Conservation (phyloP, 768 basidiomycete genomes). For the Wakefieldia striispora region DNA sequence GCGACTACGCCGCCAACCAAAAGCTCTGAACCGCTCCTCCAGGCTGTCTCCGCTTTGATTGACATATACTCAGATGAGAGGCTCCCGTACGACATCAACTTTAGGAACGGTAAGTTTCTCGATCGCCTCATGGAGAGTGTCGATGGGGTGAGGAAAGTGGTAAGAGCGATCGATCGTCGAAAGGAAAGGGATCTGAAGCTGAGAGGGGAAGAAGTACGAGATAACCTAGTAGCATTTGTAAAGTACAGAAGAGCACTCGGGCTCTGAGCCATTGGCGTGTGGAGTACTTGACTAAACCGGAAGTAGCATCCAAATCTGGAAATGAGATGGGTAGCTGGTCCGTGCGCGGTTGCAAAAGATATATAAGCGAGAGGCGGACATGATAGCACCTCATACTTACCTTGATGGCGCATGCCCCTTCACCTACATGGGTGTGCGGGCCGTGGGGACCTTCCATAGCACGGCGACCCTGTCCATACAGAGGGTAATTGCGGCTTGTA, state of each 20-base stretch:
- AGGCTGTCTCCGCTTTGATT: constrained; percentile 78
- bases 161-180: constrained; percentile 64
- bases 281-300: not conserved
- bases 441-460: constrained; percentile 57
- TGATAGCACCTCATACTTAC: constrained; percentile 45
- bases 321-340: constrained; percentile 19
- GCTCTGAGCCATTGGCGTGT: no score
- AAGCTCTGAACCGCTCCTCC: constrained; percentile 69
- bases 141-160: constrained; percentile 59
- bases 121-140: constrained; percentile 55
- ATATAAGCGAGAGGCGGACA: constrained; percentile 28
- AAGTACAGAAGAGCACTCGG: constrained; percentile 61
- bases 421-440: constrained; percentile 52
- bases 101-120: constrained; percentile 60
- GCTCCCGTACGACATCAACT: constrained; percentile 77
- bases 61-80: constrained; percentile 93
- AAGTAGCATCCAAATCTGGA: not conserved
- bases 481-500: constrained; percentile 57
- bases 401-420: constrained; percentile 56
- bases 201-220: constrained; percentile 73
- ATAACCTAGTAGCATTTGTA: constrained; percentile 75
- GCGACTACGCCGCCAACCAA: constrained; percentile 36
- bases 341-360: constrained; percentile 21
- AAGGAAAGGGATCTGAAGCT: constrained; percentile 61
- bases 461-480: constrained; percentile 70